Conservation (phyloP, 441 rosid genomes). For the Adansonia madagascariensis region DNA sequence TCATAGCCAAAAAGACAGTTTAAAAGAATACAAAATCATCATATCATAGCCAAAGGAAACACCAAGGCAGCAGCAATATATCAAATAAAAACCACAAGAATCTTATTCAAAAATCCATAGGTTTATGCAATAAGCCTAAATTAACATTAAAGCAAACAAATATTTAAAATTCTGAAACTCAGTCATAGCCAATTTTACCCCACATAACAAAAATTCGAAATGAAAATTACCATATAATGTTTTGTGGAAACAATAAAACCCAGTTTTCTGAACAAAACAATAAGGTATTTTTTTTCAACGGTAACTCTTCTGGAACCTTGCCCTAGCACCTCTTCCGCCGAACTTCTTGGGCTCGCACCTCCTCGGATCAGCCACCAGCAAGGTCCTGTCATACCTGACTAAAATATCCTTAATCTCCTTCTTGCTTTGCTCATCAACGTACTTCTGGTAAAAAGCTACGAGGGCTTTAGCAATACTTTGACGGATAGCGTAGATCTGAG, state of each 20-base stretch:
- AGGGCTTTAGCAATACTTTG: slow-evolving; percentile 81
- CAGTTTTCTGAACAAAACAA: neutral
- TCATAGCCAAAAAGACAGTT: neutral
- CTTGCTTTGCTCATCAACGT: slow-evolving; percentile 73
- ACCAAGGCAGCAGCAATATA: neutral
- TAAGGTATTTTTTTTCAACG: slow-evolving; percentile 43
- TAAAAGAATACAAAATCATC: neutral
- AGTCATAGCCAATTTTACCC: neutral
- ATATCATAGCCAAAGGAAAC: neutral
- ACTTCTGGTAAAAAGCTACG: slow-evolving; percentile 74
- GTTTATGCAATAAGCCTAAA: neutral
- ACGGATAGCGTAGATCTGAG: slow-evolving; percentile 78
- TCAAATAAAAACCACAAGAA: neutral
- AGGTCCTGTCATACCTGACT: slow-evolving; percentile 66
- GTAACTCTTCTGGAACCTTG: slow-evolving; percentile 82
- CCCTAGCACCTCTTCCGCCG: slow-evolving; percentile 77
- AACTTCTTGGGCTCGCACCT: slow-evolving; percentile 86
- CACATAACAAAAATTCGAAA: slow-evolving; percentile 13
- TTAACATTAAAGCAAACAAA: slow-evolving; percentile 9
- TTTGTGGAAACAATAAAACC: neutral
- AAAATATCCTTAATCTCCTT: slow-evolving; percentile 77
- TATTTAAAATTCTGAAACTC: neutral
- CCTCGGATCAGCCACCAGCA: slow-evolving; percentile 74
- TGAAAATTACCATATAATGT: slow-evolving; percentile 8
- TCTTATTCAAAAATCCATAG: neutral